Base-by-base conservation (phyloP, 2,329 filamentous ascomycete species). In the Chaetomiaceae sp. region DNA sequence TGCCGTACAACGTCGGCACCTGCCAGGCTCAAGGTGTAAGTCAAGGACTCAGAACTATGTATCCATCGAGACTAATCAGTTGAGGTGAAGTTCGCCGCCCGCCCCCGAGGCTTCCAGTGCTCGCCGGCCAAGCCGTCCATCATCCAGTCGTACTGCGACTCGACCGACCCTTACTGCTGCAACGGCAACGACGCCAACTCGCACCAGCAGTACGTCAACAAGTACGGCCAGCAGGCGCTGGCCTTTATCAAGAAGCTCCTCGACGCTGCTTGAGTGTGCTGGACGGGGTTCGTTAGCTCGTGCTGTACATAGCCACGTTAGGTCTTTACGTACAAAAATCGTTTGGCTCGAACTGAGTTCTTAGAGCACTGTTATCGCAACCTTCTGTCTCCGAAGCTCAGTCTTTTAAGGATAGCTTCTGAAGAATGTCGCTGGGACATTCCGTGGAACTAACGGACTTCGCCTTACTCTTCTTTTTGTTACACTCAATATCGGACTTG, bases 31-130 rank as follows among this genome's bases (percentile, higher is more conserved):
- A 74, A 50, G 82, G 82, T 2, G 82, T 84, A 75, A 72, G 79
- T 68, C 8, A 31, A 31, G 14, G 8, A 31, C 14, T 15, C 25
- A 8, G 6, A 7, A 14, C 3, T n/a, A 3, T 6, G n/a, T 8
- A 2, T 7, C n/a, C 15, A 12, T 3, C 56, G 23, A 59, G 39
- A n/a, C 27, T n/a, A 31, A 29, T 22, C 3, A 14, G 14, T 33
- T n/a, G n/a, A n/a, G n/a, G n/a, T n/a, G n/a, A n/a, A 85, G 81
- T 86, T 87, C 56, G 80, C 81, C 48, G 77, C 81, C 29, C 79
- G 83, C 4, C 76, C 80, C 0, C 62, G 71, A 4, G 80, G 81
- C 23, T 85, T 82, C 67, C 69, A 68, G 40, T 86, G 83, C 69
- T 69, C 73, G 1, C 76, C 80, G 9, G 74, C 72, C 20, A 74